Base-by-base conservation (phyloP, 768 basidiomycete genomes). In the Amanita phalloides region DNA sequence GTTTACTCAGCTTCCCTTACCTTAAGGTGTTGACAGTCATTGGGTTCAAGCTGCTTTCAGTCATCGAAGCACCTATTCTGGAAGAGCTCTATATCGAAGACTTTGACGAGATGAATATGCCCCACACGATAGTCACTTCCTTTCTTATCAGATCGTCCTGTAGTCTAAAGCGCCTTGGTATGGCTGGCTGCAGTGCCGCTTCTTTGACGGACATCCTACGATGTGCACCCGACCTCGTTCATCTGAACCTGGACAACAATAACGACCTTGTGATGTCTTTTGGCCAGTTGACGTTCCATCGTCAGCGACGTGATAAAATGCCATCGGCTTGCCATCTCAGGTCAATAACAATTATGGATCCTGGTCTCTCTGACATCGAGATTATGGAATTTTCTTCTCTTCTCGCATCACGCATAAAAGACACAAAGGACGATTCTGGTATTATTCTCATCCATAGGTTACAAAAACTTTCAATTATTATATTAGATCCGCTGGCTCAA, bases 131-230 rank as follows among this genome's bases (percentile, higher is more conserved):
- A 5, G 46, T 37, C 20, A 42, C 39, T 26, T 43, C 41, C 28
- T 50, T 50, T 28, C 49, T 50, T 7, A 28, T 8, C 17, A 20
- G 49, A 32, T 50, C 49, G 17, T 50, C 49, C 6, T 42, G 49
- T 28, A 17, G 11, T 11, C 49, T 50, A 2, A 50, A 35, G 21
- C 17, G 49, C 26, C 38, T 50, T 10, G 49, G 28, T 4, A 32
- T 50, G 41, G 39, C 41, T 4, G 28, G 33, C n/a, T 43, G 28
- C 28, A 43, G 39, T 7, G 30, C 30, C n/a, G 20, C 26, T 10
- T 50, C 28, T 17, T 26, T 35, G 26, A 42, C 41, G 8, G 38
- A 25, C 28, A 33, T 50, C 30, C n/a, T 50, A 17, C 39, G 20
- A 21, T 38, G 33, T 20, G 30, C 41, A 33, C 49, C 49, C 13